Evolutionary conservation across 305 asterid species (phyloP).

Genomic region (Striga hermonthica): DNA sequence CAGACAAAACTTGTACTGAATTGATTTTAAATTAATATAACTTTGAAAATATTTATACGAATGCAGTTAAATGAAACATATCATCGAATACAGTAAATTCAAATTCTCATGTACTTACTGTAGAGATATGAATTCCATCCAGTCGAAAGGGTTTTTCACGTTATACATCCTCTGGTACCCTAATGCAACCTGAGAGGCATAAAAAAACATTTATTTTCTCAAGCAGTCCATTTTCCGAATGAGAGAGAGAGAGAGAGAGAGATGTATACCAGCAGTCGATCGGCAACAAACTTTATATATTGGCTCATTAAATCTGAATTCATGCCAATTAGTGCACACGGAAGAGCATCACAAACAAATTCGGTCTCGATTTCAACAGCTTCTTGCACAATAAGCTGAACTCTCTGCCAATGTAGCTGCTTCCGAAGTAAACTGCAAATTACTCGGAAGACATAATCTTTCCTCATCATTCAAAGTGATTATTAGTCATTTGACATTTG

Average conservation of each 20-base stretch:
- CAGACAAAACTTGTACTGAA: no score
- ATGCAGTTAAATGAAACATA: no score
- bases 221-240: background rate
- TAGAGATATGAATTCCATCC: constrained; percentile 76
- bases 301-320: constrained; percentile 58
- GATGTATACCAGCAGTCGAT: constrained; percentile 52
- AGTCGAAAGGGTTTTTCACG: constrained; percentile 71
- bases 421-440: constrained; percentile 47
- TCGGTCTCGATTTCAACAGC: constrained; percentile 73
- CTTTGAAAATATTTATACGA: no score
- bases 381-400: constrained; percentile 66
- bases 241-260: constrained; percentile 23
- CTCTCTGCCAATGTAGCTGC: constrained; percentile 49
- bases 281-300: constrained; percentile 68
- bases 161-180: constrained; percentile 54
- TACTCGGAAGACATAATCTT: background rate
- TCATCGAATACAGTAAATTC: no score
- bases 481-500: no score
- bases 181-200: constrained; percentile 49
- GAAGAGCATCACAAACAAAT: constrained; percentile 74
- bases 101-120: constrained; percentile 46
- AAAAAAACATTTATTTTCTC: background rate
- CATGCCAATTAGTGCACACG: constrained; percentile 79
- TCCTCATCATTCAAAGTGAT: constrained; percentile 2
- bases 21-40: no score